These are phyloP conservation scores for Pythium guiyangense DNA, from an alignment of 352 stramenopile species.

Conservation along the genomic window DNA sequence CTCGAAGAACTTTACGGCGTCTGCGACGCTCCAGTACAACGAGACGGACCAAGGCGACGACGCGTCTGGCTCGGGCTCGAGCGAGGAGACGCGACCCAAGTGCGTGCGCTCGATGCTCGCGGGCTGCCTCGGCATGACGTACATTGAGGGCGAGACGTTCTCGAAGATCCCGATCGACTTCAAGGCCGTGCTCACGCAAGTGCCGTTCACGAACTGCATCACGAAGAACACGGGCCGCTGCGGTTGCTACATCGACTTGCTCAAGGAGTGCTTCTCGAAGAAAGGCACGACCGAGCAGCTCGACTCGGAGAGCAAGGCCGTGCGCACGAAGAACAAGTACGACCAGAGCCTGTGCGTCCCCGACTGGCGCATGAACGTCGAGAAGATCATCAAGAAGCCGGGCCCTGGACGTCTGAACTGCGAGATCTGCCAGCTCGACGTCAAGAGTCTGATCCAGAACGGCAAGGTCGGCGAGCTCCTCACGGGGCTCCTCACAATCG, in stretches of 20 bases:
- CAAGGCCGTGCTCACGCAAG: constrained; percentile 49
- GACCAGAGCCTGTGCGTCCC: constrained; percentile 65
- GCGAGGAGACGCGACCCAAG: constrained; percentile 5
- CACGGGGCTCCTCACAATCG: constrained; percentile 37
- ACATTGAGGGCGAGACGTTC: constrained; percentile 39
- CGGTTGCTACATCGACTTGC: constrained; percentile 61
- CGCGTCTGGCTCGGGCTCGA: constrained; percentile 21
- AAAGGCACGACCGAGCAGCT: constrained; percentile 34
- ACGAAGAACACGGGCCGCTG: constrained; percentile 55
- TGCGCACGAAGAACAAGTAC: constrained; percentile 32
- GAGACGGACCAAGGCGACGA: constrained; percentile 18
- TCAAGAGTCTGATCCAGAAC: constrained; percentile 64
- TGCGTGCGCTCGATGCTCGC: constrained; percentile 70
- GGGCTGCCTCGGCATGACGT: constrained; percentile 60
- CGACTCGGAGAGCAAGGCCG: constrained; percentile 25
- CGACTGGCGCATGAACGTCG: constrained; percentile 37
- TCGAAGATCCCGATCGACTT: constrained; percentile 59
- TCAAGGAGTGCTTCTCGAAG: constrained; percentile 62
- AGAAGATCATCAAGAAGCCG: constrained; percentile 47
- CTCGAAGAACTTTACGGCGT: constrained; percentile 52
- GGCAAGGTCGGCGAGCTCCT: constrained; percentile 58
- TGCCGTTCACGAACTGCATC: constrained; percentile 73
- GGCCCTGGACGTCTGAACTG: constrained; percentile 68
- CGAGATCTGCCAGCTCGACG: constrained; percentile 62
- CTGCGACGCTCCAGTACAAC: constrained; percentile 22